phyloP scores from a whole-genome alignment of 768 basidiomycete genomes.

The Xerocomellus dryophilus region DNA sequence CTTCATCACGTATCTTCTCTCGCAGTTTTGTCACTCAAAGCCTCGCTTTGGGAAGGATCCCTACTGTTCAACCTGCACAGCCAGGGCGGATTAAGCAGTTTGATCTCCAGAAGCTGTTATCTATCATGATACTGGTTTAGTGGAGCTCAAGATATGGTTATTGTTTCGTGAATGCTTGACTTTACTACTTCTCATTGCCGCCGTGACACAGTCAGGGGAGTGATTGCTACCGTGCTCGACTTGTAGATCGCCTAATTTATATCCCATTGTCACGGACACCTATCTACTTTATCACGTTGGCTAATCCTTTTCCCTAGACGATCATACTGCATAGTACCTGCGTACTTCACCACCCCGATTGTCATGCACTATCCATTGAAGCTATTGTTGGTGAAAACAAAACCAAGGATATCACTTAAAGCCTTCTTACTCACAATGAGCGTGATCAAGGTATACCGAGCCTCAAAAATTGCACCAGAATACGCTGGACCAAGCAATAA shows the following conservation, averaged over 20 bases:
- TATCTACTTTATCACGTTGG: slow-evolving; percentile 25
- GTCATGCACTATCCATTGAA: slow-evolving; percentile 7
- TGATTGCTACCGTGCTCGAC: too few species aligned
- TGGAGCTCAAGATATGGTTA: neutral
- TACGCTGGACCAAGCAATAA: neutral
- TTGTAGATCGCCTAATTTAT: slow-evolving; percentile 29
- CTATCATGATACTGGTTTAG: neutral
- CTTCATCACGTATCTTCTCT: slow-evolving; percentile 3
- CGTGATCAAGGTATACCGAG: neutral
- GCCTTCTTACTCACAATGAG: neutral
- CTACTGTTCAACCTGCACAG: slow-evolving; percentile 34
- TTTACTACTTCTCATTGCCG: too few species aligned
- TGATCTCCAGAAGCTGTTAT: slow-evolving; percentile 1
- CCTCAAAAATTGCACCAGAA: neutral
- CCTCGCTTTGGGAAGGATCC: slow-evolving; percentile 34
- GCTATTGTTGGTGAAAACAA: neutral
- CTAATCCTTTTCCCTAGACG: slow-evolving; percentile 41
- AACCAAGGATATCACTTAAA: neutral
- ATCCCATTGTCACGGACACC: slow-evolving; percentile 14
- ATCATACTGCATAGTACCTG: slow-evolving; percentile 20
- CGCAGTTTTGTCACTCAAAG: slow-evolving; percentile 29
- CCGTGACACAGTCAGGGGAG: too few species aligned
- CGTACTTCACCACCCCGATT: slow-evolving; percentile 33
- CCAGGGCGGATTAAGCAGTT: slow-evolving; percentile 18
- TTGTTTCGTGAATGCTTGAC: slow-evolving; percentile 19